Percentiles rank a stretch among this genome's conserved stretches.
Conservation (phyloP, 169 alveolate genomes). For the Perkinsus olseni region DNA sequence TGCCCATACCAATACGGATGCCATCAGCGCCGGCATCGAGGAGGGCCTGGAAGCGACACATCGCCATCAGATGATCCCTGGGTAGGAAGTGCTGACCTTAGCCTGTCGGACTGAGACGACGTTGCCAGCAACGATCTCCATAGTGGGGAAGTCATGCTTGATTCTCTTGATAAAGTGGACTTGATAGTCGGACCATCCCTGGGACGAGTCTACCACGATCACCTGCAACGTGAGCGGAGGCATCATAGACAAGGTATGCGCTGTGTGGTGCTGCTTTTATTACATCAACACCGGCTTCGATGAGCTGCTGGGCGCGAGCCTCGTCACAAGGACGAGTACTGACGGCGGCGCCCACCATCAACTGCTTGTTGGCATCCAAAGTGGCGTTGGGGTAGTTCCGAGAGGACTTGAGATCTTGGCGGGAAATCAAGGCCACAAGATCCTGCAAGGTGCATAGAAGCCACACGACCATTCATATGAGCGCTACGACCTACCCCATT, state of each 20-base stretch:
- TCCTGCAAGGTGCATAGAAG: conserved; percentile 15
- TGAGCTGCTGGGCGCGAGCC: conserved; percentile 35
- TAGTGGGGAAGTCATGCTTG: conserved; percentile 57
- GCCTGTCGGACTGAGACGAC: conserved; percentile 84
- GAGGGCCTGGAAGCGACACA: conserved; percentile 38
- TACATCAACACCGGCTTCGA: conserved; percentile 58
- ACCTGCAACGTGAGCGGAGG: background rate
- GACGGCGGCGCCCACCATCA: conserved; percentile 74
- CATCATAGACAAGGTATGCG: conserved; percentile 57
- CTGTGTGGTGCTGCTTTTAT: conserved; percentile 43
- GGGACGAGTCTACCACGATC: conserved; percentile 80
- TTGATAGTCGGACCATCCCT: conserved; percentile 81
- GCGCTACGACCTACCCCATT: background rate
- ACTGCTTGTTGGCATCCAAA: conserved; percentile 68
- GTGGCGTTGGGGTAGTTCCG: conserved; percentile 69
- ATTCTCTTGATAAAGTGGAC: conserved; percentile 70
- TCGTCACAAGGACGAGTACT: background rate
- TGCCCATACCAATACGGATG: conserved; percentile 84
- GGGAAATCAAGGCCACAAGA: conserved; percentile 52
- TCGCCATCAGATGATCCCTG: conserved; percentile 32
- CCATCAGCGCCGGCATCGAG: conserved; percentile 77
- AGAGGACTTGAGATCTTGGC: conserved; percentile 54
- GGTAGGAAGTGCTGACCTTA: conserved; percentile 32
- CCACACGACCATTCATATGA: background rate
- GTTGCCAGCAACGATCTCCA: conserved; percentile 83